Percentiles rank a stretch among this genome's conserved stretches.
These are phyloP conservation scores for Schizochytrium sp. DNA, from an alignment of 108 stramenopile genomes.

Conservation along the genomic window DNA sequence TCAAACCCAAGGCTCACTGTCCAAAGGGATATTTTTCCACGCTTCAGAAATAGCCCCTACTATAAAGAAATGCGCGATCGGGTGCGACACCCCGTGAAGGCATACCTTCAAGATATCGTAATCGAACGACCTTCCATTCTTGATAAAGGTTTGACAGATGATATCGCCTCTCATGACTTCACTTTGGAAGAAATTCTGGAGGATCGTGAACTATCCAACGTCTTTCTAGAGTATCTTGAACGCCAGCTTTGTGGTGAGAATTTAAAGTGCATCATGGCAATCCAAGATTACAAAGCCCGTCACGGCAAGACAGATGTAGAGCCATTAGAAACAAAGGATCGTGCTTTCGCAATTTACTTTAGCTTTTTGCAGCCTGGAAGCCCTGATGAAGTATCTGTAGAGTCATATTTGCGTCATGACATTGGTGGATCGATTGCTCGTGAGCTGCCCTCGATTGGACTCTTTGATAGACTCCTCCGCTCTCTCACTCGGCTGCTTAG, in stretches of 20 bases:
- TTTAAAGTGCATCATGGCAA: conserved; percentile 50
- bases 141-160: not conserved
- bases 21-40: conserved; percentile 32
- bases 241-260: conserved; percentile 20
- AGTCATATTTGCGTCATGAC: conserved; percentile 35
- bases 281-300: not conserved
- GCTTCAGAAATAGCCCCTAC: not conserved
- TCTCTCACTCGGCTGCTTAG: not conserved
- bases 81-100: not conserved
- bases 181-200: conserved; percentile 22
- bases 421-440: not conserved
- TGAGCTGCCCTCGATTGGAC: not conserved
- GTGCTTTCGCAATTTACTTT: conserved; percentile 55
- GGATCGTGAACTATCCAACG: conserved; percentile 10
- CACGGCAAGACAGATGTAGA: not conserved
- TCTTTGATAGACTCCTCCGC: not conserved
- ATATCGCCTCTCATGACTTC: not conserved
- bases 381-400: conserved; percentile 24
- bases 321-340: conserved; percentile 31
- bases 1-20: conserved; percentile 52
- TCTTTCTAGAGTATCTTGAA: conserved; percentile 15
- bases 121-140: not conserved
- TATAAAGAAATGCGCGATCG: conserved; percentile 14
- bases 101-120: not conserved
- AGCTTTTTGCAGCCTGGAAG: conserved; percentile 40